Conservation (phyloP, 1,284 basidiomycete species). For the Sporisorium graminicola region DNA sequence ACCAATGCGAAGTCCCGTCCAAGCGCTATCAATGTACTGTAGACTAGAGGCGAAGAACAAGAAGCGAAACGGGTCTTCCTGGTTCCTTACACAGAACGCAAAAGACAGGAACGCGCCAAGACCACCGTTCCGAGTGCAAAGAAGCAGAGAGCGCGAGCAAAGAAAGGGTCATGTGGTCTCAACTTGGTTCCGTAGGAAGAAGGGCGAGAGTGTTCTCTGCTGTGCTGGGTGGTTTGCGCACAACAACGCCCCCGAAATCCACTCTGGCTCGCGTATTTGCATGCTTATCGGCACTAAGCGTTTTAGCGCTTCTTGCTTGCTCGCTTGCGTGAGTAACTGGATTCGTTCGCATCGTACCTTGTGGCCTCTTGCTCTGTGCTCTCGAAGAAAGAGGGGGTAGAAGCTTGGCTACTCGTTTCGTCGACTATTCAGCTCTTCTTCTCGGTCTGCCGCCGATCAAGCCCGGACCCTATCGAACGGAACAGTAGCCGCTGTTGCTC, state of each 20-base stretch:
- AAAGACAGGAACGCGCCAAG: not conserved
- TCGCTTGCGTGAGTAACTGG: too few relatives aligned
- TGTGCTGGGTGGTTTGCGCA: not conserved
- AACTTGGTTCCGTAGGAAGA: too few relatives aligned
- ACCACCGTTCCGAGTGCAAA: too few relatives aligned
- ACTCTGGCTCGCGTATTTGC: too few relatives aligned
- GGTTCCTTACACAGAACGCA: not conserved
- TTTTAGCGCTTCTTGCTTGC: conserved; percentile 2
- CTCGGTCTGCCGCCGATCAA: conserved; percentile 37
- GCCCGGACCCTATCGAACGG: conserved; percentile 10
- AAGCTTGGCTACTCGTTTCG: too few relatives aligned
- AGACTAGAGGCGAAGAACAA: too few relatives aligned
- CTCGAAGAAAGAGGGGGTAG: too few relatives aligned
- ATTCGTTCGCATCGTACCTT: too few relatives aligned
- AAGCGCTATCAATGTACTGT: too few relatives aligned
- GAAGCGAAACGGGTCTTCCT: too few relatives aligned
- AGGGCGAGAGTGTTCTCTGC: not conserved
- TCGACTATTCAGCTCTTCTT: not conserved
- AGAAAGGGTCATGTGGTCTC: not conserved
- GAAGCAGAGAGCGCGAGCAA: not conserved
- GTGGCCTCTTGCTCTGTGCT: too few relatives aligned
- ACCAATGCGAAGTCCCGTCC: too few relatives aligned
- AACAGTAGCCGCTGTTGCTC: not conserved
- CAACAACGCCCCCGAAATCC: not conserved
- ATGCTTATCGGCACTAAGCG: not conserved